Evolutionary conservation across 495 filamentous ascomycete species (phyloP), one percentile per base, ranked within the genome.

Genomic region (Neurospora africana): DNA sequence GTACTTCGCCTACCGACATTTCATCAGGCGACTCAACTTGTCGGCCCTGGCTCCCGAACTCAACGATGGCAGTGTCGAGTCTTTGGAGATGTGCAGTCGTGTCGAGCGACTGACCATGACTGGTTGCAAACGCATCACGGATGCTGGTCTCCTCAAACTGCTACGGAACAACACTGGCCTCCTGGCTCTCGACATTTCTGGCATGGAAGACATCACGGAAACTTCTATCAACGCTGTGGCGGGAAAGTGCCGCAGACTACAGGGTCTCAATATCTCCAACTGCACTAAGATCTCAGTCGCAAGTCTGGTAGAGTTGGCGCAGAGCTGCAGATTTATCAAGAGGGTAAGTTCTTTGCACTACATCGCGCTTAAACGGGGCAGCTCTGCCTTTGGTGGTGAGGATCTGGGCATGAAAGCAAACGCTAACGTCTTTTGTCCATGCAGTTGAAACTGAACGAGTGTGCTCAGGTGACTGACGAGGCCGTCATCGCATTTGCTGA

Each of bases 71-170:
- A 97, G 92, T 47, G 89, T 98, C 69, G 83, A 89, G 70, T 91
- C 94, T 21, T 90, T 99, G 74, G 82, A 87, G 11, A 86, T 88
- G 40, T 99, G 96, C 86, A 96, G 93, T 74, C 89, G 95, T 27
- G 87, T 99, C 70, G 96, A 99, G 81, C 91, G 96, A 40, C 82
- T 99, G 79, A 99, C 96, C 7, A 82, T 99, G 78, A 97, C 96
- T 38, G 93, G 92, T 78, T 99, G 96, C 84, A 88, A 85, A 10
- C 87, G 90, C 74, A 81, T 99, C 70, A 93, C 94, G 69, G 96
- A 99, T 76, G 83, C 85, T 8, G 93, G 94, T 5, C 85, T 99
- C 21, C 91, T 89, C 69, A 88, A 91, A 41, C 85, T 99, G 72
- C 84, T 99, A 47, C 85, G 90, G 71, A 90, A 90, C 70, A 98